These are phyloP conservation scores for Novymonas esmeraldas DNA, from an alignment of 208 protist species.

Conservation along the genomic window DNA sequence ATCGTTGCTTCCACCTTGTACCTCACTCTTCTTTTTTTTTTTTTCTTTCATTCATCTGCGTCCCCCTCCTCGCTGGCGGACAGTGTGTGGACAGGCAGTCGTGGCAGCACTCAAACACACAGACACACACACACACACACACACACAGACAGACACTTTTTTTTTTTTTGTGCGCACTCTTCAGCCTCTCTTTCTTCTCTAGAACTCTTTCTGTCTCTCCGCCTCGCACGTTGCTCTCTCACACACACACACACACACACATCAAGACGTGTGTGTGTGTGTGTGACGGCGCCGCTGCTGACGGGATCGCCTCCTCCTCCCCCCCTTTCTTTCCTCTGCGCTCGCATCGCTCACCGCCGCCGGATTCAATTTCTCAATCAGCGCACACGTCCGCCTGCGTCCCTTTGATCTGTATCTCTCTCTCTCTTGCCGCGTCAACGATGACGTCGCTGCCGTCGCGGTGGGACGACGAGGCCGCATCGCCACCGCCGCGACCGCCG, in stretches of 20 bases:
- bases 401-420: not conserved
- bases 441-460: not conserved
- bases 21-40: not conserved
- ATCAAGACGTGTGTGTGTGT: too few relatives aligned
- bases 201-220: not conserved
- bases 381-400: not conserved
- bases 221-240: too few relatives aligned
- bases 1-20: too few relatives aligned
- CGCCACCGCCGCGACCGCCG: slow-evolving; percentile 28
- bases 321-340: not conserved
- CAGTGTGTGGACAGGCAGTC: too few relatives aligned
- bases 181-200: not conserved
- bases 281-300: too few relatives aligned
- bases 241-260: too few relatives aligned
- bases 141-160: too few relatives aligned
- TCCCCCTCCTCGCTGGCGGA: too few relatives aligned
- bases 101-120: too few relatives aligned
- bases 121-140: too few relatives aligned
- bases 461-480: slow-evolving; percentile 7
- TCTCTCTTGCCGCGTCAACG: not conserved
- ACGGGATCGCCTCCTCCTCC: not conserved
- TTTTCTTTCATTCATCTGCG: not conserved
- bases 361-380: not conserved
- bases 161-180: not conserved
- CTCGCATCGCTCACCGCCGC: not conserved